phyloP scores from a whole-genome alignment of 1,139 yeast species.

The Sugiyamaella japonica region DNA sequence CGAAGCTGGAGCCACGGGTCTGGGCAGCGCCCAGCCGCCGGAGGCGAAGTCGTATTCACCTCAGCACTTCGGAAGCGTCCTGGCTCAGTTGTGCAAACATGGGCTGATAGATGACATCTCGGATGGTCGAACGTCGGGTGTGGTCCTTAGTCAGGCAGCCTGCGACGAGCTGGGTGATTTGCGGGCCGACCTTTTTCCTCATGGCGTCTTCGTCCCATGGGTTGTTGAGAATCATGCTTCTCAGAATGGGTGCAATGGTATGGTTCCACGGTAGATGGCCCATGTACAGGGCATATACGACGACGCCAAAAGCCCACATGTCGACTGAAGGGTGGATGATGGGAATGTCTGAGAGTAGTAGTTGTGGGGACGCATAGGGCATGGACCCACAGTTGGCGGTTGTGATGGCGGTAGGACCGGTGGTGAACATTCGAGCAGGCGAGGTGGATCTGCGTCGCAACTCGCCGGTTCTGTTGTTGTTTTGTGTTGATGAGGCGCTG shows the following conservation, averaged over 20 bases:
- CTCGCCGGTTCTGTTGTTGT: neutral
- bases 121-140: conserved; percentile 53
- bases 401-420: conserved; percentile 10
- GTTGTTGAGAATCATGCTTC: conserved; percentile 71
- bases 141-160: conserved; percentile 59
- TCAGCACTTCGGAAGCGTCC: conserved; percentile 7
- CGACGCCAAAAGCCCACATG: conserved; percentile 88
- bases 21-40: too few species aligned
- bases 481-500: conserved; percentile 4
- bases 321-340: conserved; percentile 76
- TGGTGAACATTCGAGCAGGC: conserved; percentile 5
- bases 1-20: too few species aligned
- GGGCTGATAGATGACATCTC: conserved; percentile 30
- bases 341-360: conserved; percentile 64
- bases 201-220: conserved; percentile 54
- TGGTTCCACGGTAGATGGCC: conserved; percentile 84
- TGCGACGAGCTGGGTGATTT: conserved; percentile 50
- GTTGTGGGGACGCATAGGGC: conserved; percentile 91
- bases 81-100: conserved; percentile 6
- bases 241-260: conserved; percentile 72
- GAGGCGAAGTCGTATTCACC: neutral
- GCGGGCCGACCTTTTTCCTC: conserved; percentile 27
- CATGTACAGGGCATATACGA: conserved; percentile 67
- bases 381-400: conserved; percentile 67
- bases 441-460: conserved; percentile 4